Evolutionary conservation across 73 alveolate genomes (phyloP).

Genomic region (Paramecium bursaria): DNA sequence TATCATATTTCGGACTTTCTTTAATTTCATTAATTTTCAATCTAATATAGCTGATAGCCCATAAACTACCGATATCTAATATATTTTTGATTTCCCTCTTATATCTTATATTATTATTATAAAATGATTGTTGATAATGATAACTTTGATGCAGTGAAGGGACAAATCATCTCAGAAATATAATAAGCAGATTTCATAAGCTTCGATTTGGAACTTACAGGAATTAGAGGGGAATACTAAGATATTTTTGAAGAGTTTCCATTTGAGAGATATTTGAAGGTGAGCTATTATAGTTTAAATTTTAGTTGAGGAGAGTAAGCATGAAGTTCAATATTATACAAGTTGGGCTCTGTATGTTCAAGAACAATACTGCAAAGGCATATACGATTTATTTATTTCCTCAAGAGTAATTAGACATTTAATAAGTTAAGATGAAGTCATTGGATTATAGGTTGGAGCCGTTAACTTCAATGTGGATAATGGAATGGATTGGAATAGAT

Average conservation of each 20-base stretch:
- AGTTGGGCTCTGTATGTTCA: slow-evolving; percentile 43
- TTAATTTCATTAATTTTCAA: too few relatives aligned
- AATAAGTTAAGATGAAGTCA: slow-evolving; percentile 37
- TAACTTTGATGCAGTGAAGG: slow-evolving; percentile 22
- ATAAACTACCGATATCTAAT: too few relatives aligned
- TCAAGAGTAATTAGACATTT: slow-evolving; percentile 13
- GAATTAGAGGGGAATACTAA: slow-evolving; percentile 44
- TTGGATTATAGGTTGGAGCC: slow-evolving; percentile 52
- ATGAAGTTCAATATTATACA: slow-evolving; percentile 41
- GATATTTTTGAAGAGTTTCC: slow-evolving; percentile 50
- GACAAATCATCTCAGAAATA: slow-evolving; percentile 11
- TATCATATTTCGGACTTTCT: too few relatives aligned
- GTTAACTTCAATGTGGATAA: slow-evolving; percentile 10
- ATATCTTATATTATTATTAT: too few relatives aligned
- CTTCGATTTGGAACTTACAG: slow-evolving; percentile 40
- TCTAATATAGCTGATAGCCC: too few relatives aligned
- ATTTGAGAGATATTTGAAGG: slow-evolving; percentile 53
- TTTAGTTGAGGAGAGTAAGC: slow-evolving; percentile 43
- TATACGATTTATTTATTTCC: slow-evolving; percentile 48
- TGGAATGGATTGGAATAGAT: slow-evolving; percentile 66
- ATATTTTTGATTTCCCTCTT: too few relatives aligned
- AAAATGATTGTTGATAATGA: slow-evolving; percentile 25
- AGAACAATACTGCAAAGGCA: slow-evolving; percentile 2
- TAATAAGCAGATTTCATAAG: neutral
- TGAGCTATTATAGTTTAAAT: neutral